Evolutionary conservation across 2,329 filamentous ascomycete species (phyloP).

Genomic region (Colletotrichum australisinense): DNA sequence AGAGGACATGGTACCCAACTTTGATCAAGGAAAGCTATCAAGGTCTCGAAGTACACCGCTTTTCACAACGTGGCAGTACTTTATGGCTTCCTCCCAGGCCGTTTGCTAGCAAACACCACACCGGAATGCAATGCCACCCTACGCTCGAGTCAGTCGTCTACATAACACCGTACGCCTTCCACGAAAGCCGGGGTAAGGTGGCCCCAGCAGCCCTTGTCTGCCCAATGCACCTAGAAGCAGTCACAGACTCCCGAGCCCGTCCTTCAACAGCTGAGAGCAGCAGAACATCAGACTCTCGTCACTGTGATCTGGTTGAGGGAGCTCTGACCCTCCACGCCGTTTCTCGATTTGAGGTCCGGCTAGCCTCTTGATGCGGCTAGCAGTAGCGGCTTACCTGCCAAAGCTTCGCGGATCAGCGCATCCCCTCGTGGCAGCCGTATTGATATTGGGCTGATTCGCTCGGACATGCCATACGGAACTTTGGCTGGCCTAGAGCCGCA

Average conservation of each 20-base stretch:
- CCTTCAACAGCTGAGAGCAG: not conserved
- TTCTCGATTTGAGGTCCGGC: not conserved
- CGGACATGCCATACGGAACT: not conserved
- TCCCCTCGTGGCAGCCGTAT: not conserved
- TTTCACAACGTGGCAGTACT: not conserved
- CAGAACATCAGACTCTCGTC: not conserved
- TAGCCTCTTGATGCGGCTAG: not conserved
- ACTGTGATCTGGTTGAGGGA: not conserved
- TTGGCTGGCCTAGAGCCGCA: not conserved
- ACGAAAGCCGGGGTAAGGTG: not conserved
- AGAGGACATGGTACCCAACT: not conserved
- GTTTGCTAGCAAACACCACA: not conserved
- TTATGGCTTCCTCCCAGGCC: not conserved
- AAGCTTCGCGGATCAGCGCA: not conserved
- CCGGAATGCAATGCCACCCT: not conserved
- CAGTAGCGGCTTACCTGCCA: constrained; percentile 2
- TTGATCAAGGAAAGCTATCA: not conserved
- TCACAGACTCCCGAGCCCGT: not conserved
- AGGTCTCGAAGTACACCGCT: not conserved
- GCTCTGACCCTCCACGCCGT: not conserved
- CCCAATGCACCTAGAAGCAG: not conserved
- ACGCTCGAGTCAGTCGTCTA: constrained; percentile 17
- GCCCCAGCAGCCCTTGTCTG: not conserved
- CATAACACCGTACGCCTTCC: not conserved
- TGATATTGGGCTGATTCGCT: not conserved